A percentile compares a stretch with the other conserved stretches of the same genome.
phyloP scores from a whole-genome alignment of 2,329 filamentous ascomycete genomes.

The Alternaria novae-zelandiae region DNA sequence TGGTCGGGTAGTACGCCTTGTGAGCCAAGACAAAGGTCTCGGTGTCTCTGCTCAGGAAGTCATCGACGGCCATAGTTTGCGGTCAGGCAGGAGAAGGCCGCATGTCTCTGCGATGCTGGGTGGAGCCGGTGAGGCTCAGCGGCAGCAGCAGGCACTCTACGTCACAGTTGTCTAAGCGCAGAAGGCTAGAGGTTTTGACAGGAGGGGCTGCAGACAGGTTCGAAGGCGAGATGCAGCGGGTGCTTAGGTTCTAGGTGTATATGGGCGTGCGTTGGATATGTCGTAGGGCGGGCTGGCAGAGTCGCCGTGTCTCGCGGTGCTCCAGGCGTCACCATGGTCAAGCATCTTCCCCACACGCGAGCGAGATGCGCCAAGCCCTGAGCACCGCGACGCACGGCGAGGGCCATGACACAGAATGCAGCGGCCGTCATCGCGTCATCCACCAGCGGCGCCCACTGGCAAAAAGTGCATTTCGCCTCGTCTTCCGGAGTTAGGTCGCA shows the following conservation, averaged over 20 bases:
- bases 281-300: neutral
- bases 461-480: neutral
- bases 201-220: neutral
- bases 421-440: neutral
- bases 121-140: constrained; percentile 15
- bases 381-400: neutral
- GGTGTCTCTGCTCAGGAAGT: constrained; percentile 53
- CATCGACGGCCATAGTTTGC: constrained; percentile 49
- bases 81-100: constrained; percentile 31
- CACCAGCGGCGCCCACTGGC: neutral
- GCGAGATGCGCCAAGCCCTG: constrained; percentile 13
- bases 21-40: constrained; percentile 53
- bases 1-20: constrained; percentile 56
- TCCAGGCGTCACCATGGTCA: constrained; percentile 12
- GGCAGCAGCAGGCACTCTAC: constrained; percentile 13
- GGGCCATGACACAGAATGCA: neutral
- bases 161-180: constrained; percentile 15
- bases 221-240: neutral
- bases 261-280: neutral
- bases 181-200: neutral
- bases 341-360: constrained; percentile 21
- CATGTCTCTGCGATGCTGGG: constrained; percentile 33
- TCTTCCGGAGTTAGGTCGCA: neutral
- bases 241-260: neutral
- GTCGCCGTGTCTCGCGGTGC: constrained; percentile 13